phyloP scores from a whole-genome alignment of 129 eudicot species.

The Arctium minus region DNA sequence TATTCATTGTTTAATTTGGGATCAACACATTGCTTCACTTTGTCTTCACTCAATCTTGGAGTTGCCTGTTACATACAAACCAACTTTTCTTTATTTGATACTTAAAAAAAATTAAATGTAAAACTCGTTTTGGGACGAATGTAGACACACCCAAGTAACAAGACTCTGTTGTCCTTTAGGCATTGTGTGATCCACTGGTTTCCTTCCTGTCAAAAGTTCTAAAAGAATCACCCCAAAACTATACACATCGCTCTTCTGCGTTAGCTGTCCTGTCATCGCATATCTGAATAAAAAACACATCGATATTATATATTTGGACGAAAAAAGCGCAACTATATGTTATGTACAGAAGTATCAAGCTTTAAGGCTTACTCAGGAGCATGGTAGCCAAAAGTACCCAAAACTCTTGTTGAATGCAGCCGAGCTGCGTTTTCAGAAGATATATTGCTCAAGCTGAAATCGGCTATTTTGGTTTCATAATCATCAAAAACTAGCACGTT shows the following conservation, averaged over 20 bases:
- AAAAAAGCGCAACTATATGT: neutral
- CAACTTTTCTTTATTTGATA: neutral
- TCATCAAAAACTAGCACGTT: slow-evolving; percentile 41
- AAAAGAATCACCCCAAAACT: slow-evolving; percentile 73
- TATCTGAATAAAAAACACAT: slow-evolving; percentile 20
- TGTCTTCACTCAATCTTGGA: slow-evolving; percentile 92
- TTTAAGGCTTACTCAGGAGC: slow-evolving; percentile 41
- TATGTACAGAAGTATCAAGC: neutral
- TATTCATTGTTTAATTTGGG: slow-evolving; percentile 68
- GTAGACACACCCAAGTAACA: slow-evolving; percentile 68
- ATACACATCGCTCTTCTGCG: slow-evolving; percentile 44
- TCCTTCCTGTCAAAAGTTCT: slow-evolving; percentile 73
- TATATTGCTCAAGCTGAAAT: slow-evolving; percentile 39
- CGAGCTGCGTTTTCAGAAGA: slow-evolving; percentile 47
- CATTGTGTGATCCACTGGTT: slow-evolving; percentile 85
- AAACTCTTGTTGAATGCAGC: slow-evolving; percentile 42
- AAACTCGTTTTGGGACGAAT: neutral
- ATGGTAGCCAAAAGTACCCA: slow-evolving; percentile 47
- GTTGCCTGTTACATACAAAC: slow-evolving; percentile 64
- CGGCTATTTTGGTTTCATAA: slow-evolving; percentile 37
- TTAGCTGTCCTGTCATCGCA: slow-evolving; percentile 40
- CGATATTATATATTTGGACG: neutral
- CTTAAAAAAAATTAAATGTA: neutral
- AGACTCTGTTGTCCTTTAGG: slow-evolving; percentile 85
- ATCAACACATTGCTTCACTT: slow-evolving; percentile 93